Conservation (phyloP, 2,329 filamentous ascomycete genomes). For the Cordyceps militaris region DNA sequence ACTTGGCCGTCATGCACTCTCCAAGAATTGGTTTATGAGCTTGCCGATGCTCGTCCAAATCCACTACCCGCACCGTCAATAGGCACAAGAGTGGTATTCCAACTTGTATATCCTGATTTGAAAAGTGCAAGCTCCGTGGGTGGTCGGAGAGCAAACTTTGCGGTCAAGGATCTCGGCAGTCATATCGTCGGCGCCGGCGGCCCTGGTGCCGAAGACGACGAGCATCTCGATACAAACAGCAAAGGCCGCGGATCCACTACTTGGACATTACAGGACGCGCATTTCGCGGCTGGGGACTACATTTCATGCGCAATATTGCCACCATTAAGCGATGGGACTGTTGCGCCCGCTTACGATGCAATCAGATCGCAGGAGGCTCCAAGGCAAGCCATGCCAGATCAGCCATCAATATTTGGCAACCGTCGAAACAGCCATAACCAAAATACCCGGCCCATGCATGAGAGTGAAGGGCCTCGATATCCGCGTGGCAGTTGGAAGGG, state of each 20-base stretch:
- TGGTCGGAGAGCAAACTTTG: constrained; percentile 48
- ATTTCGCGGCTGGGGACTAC: constrained; percentile 86
- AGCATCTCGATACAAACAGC: constrained; percentile 25
- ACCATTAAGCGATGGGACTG: constrained; percentile 64
- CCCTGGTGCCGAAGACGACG: constrained; percentile 35
- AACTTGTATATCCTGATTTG: constrained; percentile 77
- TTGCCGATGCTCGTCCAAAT: constrained; percentile 57
- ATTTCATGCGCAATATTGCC: constrained; percentile 76
- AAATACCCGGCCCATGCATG: not conserved
- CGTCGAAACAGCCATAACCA: not conserved
- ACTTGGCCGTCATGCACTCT: constrained; percentile 80
- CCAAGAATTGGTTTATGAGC: constrained; percentile 69
- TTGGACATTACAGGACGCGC: constrained; percentile 68
- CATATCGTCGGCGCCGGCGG: constrained; percentile 64
- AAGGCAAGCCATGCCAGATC: not conserved
- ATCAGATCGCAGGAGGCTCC: not conserved
- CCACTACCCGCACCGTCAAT: constrained; percentile 67
- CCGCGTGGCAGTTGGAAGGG: constrained; percentile 5
- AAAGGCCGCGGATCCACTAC: constrained; percentile 56
- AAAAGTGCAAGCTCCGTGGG: constrained; percentile 24
- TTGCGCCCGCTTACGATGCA: constrained; percentile 49
- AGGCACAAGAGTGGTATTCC: constrained; percentile 81
- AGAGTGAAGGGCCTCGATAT: not conserved
- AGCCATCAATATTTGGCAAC: not conserved
- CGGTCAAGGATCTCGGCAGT: constrained; percentile 74